Evolutionary conservation across 1,284 basidiomycete species (phyloP).

Genomic region (Uromyces viciae-fabae): DNA sequence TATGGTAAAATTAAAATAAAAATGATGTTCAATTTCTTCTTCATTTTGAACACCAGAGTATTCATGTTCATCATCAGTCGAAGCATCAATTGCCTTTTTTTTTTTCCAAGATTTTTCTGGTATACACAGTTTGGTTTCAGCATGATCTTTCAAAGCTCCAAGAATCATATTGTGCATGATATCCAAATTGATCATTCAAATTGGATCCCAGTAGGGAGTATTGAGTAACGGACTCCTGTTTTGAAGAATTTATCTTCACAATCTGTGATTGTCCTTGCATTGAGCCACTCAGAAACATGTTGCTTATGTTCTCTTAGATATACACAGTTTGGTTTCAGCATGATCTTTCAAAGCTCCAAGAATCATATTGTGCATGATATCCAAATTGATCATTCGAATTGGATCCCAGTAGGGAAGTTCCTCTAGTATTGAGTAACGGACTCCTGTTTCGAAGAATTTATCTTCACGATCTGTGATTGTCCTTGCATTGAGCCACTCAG

Average conservation of each 20-base stretch:
- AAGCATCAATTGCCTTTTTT: too few relatives aligned
- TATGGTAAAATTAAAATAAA: too few relatives aligned
- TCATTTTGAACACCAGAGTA: neutral
- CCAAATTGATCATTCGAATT: constrained; percentile 5
- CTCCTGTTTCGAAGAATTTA: neutral
- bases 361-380: constrained; percentile 22
- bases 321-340: neutral
- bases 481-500: neutral
- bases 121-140: neutral
- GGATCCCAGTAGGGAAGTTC: constrained; percentile 29
- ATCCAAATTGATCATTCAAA: neutral
- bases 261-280: neutral
- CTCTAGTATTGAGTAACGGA: constrained; percentile 4
- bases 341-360: constrained; percentile 9
- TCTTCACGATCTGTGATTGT: neutral
- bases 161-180: constrained; percentile 6
- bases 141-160: neutral
- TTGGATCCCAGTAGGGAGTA: constrained; percentile 10
- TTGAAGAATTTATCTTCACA: neutral
- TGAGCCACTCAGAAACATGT: neutral
- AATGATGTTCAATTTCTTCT: constrained; percentile 18
- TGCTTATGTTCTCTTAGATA: neutral
- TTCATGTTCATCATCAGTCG: neutral
- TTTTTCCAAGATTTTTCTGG: neutral
- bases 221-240: neutral